Conservation (phyloP, 345 rosid species). For the Excoecaria agallocha region DNA sequence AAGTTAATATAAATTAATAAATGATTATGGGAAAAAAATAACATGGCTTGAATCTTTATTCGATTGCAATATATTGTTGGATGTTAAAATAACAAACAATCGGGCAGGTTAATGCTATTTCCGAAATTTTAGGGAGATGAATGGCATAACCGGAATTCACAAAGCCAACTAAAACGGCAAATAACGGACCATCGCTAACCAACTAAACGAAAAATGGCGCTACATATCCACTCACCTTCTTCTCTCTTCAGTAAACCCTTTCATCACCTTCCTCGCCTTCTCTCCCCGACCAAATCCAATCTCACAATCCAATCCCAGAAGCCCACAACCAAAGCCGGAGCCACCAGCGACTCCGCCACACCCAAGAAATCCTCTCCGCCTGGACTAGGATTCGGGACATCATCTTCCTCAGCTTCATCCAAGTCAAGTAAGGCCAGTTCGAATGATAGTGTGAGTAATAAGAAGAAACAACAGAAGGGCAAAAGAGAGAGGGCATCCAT, state of each 20-base stretch:
- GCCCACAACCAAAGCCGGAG: constrained; percentile 38
- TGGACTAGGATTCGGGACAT: constrained; percentile 61
- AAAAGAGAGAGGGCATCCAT: constrained; percentile 54
- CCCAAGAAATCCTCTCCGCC: constrained; percentile 46
- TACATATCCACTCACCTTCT: constrained; percentile 42
- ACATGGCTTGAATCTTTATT: no score
- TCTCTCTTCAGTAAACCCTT: constrained; percentile 28
- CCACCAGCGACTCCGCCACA: constrained; percentile 24
- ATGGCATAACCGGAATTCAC: neutral
- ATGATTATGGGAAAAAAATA: no score
- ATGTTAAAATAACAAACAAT: no score
- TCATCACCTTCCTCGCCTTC: constrained; percentile 26
- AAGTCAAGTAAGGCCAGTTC: neutral
- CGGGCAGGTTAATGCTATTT: neutral
- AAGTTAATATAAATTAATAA: no score
- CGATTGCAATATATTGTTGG: no score
- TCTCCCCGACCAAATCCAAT: constrained; percentile 30
- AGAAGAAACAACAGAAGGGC: constrained; percentile 41
- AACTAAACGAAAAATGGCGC: constrained; percentile 69
- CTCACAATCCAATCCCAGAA: constrained; percentile 44
- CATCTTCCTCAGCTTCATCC: constrained; percentile 30
- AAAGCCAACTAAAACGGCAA: neutral
- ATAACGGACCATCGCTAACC: constrained; percentile 10
- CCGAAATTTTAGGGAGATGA: neutral
- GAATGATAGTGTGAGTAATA: constrained; percentile 11